Conservation (phyloP, 768 basidiomycete genomes). For the Rhizopogon roseolus region DNA sequence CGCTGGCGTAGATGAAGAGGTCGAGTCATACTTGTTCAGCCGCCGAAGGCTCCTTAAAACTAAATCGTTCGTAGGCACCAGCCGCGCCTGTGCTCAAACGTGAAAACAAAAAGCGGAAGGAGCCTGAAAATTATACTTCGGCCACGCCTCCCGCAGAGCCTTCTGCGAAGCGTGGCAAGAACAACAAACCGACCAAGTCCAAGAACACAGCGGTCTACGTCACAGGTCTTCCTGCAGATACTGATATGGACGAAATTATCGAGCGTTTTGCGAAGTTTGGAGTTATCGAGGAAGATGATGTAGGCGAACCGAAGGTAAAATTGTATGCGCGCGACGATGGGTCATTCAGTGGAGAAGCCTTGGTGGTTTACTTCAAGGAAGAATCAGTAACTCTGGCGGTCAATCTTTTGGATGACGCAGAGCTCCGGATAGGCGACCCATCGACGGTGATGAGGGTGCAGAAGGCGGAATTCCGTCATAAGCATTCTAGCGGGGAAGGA, state of each 20-base stretch:
- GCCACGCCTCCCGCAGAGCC: slow-evolving; percentile 45
- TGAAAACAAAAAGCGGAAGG: slow-evolving; percentile 76
- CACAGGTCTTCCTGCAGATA: slow-evolving; percentile 72
- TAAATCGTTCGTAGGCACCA: slow-evolving; percentile 53
- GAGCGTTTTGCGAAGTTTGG: slow-evolving; percentile 90
- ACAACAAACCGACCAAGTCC: slow-evolving; percentile 51
- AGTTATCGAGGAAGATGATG: slow-evolving; percentile 87
- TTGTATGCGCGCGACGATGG: slow-evolving; percentile 89
- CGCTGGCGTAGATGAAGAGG: slow-evolving; percentile 90
- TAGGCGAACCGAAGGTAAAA: slow-evolving; percentile 92
- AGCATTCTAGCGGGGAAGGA: slow-evolving; percentile 37
- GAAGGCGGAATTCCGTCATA: slow-evolving; percentile 77
- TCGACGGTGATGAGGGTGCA: slow-evolving; percentile 69
- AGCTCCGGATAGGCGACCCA: slow-evolving; percentile 78
- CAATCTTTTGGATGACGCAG: slow-evolving; percentile 86
- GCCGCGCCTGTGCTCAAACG: slow-evolving; percentile 83
- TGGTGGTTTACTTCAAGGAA: slow-evolving; percentile 97
- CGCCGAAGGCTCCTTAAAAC: slow-evolving; percentile 14
- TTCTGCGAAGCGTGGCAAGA: slow-evolving; percentile 68
- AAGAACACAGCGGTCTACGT: slow-evolving; percentile 95
- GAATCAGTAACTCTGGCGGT: slow-evolving; percentile 87
- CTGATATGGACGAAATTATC: slow-evolving; percentile 70
- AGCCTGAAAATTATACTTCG: slow-evolving; percentile 65
- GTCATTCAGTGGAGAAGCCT: slow-evolving; percentile 86
- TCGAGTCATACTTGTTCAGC: slow-evolving; percentile 32